Evolutionary conservation across 331 rosid genomes (phyloP), one percentile per base, ranked within the genome.

Genomic region (Rosa hybrid): DNA sequence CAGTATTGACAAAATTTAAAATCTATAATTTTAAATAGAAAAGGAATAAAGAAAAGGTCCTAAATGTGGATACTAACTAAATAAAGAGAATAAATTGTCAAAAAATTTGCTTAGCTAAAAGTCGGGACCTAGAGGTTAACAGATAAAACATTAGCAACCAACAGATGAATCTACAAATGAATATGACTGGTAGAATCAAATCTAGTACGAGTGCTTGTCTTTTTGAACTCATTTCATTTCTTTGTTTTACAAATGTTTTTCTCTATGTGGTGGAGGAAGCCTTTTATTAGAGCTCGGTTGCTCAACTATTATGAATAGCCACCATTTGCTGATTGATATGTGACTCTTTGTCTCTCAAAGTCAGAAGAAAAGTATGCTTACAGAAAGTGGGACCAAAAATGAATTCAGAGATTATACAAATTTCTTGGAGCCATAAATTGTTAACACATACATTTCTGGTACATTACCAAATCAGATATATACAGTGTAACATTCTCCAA

Each of bases 1-100:
- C 80, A 86, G 49, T 14, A 51, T 8, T 25, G 14, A 41, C 54
- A 45, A 44, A 51, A 68, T 60, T 74, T 53, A 45, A 44, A 51
- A 72, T 60, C 70, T 45, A 12, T 13, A 14, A 71, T 44, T 41
- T 65, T n/a, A 25, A 70, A 68, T 71, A 67, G 48, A 69, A 70
- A 54, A 56, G 17, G 17, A 11, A 51, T 21, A 74, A 25, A 69
- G 34, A 27, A 57, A 10, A 44, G 21, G 44, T 44, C 71, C 23
- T 14, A 7, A 45, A 45, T 14, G n/a, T 5, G 54, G 44, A 42
- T 50, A 44, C 59, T 63, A 17, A 44, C 45, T 71, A 21, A 76
- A 44, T 20, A 46, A n/a, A 7, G 23, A 21, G 18, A 27, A 50
- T 25, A 42, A 27, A 72, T 3, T 14, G 59, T 49, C 60, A 71